Base-by-base conservation (phyloP, 306 rosid species). In the Begonia peltatifolia region DNA sequence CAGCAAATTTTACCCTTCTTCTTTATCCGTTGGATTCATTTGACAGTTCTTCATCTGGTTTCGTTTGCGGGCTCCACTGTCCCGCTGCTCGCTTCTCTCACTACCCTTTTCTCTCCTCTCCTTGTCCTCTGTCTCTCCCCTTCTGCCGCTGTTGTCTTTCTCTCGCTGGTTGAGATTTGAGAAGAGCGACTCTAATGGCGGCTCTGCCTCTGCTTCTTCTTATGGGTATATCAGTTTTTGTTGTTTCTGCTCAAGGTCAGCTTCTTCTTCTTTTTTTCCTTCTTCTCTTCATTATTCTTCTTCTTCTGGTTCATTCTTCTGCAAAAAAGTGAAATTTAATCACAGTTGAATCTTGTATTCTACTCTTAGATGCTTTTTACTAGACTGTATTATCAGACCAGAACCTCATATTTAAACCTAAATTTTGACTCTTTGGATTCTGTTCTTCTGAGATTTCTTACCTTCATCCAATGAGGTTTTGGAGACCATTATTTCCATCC, bases 201-300 rank as follows among this genome's bases (percentile, higher is more conserved):
- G 11, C 65, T 59, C 65, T 54, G 69, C 57, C 64, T 59, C 65
- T 54, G 69, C 57, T 74, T 46, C 74, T 84, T 63, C 81, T 84
- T 43, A 60, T 87, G 38, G 58, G 82, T 64, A 53, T 78, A 52
- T 63, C 73, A 53, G 58, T 72, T 41, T 72, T 79, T 50, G 50
- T 52, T 61, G 78, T 74, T 63, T 12, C 74, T 9, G 84, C 87
- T 70, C 87, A 80, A 57, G 96, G 96, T 79, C 42, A 67, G 81
- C 56, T 36, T 35, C 7, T 36, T 10, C 25, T 53, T 38, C 20
- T 41, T 25, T 53, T 23, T 15, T 41, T 25, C 30, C 56, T 36
- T 35, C 7, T 36, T 10, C 25, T 53, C 23, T 15, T 41, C 17
- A 56, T 36, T 35, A 5, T 36, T 10, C 25, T 53, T 23, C 20